Percentiles rank a stretch among this genome's conserved stretches.
Conservation (phyloP, 106 monocot genomes). For the Apostasia shenzhenica region DNA sequence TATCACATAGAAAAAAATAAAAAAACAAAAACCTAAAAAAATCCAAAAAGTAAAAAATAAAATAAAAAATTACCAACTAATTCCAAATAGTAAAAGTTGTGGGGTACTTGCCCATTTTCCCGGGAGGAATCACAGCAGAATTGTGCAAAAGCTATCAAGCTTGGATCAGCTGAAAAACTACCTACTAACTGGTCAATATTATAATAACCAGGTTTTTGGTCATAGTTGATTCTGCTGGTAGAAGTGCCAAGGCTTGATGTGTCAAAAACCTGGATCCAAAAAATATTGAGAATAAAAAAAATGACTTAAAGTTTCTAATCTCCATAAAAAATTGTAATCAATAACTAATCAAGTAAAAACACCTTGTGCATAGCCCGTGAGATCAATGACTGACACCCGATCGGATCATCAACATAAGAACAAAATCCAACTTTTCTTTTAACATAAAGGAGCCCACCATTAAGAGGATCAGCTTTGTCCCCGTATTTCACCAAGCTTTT, state of each 20-base stretch:
- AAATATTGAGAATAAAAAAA: neutral
- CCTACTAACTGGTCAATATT: constrained; percentile 84
- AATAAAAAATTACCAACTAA: neutral
- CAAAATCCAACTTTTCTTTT: constrained; percentile 94
- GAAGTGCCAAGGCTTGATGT: constrained; percentile 14
- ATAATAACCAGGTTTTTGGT: constrained; percentile 17
- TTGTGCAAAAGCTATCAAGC: constrained; percentile 84
- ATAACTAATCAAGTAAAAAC: neutral
- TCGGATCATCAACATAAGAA: constrained; percentile 92
- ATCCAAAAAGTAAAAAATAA: neutral
- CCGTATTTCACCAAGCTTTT: constrained; percentile 73
- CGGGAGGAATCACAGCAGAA: constrained; percentile 61
- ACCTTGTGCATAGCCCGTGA: constrained; percentile 94
- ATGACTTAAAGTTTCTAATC: neutral
- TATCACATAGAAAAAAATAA: neutral
- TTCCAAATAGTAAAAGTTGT: neutral
- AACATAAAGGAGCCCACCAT: constrained; percentile 73
- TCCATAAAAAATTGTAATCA: neutral
- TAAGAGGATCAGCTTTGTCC: constrained; percentile 75
- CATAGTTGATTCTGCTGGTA: constrained; percentile 1
- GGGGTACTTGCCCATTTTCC: constrained; percentile 44
- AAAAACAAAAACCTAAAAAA: neutral
- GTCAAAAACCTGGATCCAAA: constrained; percentile 45
- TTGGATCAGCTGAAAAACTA: constrained; percentile 97
- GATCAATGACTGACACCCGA: constrained; percentile 90